These are phyloP conservation scores for Capronia epimyces DNA, from an alignment of 2,329 filamentous ascomycete species.

Conservation along the genomic window DNA sequence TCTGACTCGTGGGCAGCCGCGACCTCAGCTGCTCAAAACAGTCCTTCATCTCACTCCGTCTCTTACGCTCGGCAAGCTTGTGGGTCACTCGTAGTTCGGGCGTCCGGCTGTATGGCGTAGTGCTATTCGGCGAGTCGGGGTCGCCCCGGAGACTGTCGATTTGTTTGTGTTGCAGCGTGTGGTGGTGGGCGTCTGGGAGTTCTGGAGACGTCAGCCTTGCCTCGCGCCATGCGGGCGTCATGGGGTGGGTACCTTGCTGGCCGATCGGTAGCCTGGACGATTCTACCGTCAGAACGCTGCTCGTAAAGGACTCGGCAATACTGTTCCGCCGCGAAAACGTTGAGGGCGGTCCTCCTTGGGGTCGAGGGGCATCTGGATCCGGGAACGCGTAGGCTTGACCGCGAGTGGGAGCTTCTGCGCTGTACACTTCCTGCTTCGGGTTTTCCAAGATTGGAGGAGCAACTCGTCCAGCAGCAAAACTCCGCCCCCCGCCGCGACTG, in stretches of 20 bases:
- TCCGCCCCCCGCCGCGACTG: slow-evolving; percentile 37
- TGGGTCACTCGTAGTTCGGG: slow-evolving; percentile 47
- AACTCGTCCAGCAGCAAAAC: slow-evolving; percentile 43
- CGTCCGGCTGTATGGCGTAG: slow-evolving; percentile 47
- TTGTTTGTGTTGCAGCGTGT: slow-evolving; percentile 46
- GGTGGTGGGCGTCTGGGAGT: slow-evolving; percentile 45
- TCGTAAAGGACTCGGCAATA: slow-evolving; percentile 43
- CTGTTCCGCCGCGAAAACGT: slow-evolving; percentile 43
- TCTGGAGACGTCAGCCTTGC: slow-evolving; percentile 32
- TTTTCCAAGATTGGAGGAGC: slow-evolving; percentile 47
- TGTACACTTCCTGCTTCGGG: slow-evolving; percentile 46
- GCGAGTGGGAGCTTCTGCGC: slow-evolving; percentile 46
- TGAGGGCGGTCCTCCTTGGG: slow-evolving; percentile 33
- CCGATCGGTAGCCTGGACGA: slow-evolving; percentile 49
- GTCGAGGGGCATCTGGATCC: slow-evolving; percentile 40
- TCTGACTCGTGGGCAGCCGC: slow-evolving; percentile 43
- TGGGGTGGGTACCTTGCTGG: slow-evolving; percentile 40
- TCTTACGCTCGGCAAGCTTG: slow-evolving; percentile 48
- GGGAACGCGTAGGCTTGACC: slow-evolving; percentile 50
- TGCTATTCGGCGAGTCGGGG: slow-evolving; percentile 38
- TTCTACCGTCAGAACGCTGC: slow-evolving; percentile 48
- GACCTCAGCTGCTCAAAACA: slow-evolving; percentile 45
- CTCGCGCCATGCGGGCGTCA: not conserved
- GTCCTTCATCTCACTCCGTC: slow-evolving; percentile 50
- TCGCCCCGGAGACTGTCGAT: slow-evolving; percentile 45